phyloP scores from a whole-genome alignment of 2,329 filamentous ascomycete species.

The Alternaria sp. region DNA sequence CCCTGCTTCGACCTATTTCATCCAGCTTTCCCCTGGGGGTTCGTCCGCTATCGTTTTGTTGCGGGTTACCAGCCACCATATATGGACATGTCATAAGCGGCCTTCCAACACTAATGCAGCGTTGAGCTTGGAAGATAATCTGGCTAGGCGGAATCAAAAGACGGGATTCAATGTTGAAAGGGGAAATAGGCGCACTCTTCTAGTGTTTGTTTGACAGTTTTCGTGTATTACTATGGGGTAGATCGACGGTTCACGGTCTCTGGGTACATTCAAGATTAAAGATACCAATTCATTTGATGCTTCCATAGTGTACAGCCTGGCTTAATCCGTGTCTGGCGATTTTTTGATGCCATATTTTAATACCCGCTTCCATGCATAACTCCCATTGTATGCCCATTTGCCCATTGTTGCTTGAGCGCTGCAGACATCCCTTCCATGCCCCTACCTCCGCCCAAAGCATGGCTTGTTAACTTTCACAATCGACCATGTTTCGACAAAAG shows the following conservation, averaged over 20 bases:
- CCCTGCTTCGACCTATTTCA: neutral
- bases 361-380: neutral
- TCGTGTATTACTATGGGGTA: constrained; percentile 9
- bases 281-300: constrained; percentile 27
- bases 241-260: neutral
- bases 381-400: neutral
- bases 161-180: neutral
- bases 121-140: neutral
- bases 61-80: neutral
- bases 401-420: neutral
- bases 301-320: constrained; percentile 15
- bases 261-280: constrained; percentile 16
- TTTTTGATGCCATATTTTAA: neutral
- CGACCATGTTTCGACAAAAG: neutral
- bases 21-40: neutral
- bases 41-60: neutral
- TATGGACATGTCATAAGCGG: neutral
- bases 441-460: neutral
- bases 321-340: neutral
- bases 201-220: neutral
- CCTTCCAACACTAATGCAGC: neutral
- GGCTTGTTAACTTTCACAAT: too few relatives aligned
- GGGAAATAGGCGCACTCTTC: neutral
- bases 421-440: neutral
- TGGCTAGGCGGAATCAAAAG: neutral